Base-by-base conservation (phyloP, 2,329 filamentous ascomycete genomes). In the Ambrosiella cleistominuta region DNA sequence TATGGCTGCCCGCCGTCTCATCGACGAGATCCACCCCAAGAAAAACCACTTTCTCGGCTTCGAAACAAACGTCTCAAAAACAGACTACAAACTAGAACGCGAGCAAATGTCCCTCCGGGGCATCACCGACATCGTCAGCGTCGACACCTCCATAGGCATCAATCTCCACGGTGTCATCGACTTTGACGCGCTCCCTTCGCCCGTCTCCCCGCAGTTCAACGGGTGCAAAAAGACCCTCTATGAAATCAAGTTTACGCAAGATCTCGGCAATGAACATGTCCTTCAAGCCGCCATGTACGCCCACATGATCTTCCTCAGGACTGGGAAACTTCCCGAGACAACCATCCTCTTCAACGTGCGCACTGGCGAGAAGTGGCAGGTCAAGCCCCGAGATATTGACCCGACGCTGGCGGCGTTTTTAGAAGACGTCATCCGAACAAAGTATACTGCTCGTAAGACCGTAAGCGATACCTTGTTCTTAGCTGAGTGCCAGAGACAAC, bases 181-280 rank as follows among this genome's bases (percentile, higher is more conserved):
- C 12, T 19, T 39, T 11, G 19, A 19, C 6, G 9, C 8, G 9
- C 19, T 11, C 7, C 27, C 42, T n/a, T 45, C n/a, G 8, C 44
- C 37, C 17, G 37, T 44, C 4, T 11, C 35, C 12, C 3, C 15
- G 36, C 27, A 17, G 7, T 15, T 36, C 9, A 56, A 45, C 1
- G 15, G 49, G 8, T 17, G 39, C 11, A 13, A 51, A 13, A 49
- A 62, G 13, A 49, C 60, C 11, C 54, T 68, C 27, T 67, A 65
- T 65, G 66, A 68, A 61, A 64, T 68, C 53, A 68, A 68, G 42
- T 68, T 68, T 58, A 65, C 66, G 4, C 61, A 62, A 2, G 12
- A 62, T 6, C 62, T 68, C 11, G 60, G 63, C 11, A 61, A 63
- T 8, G 61, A 65, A 45, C 63, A 68, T 13, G 54, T 65, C 12